Evolutionary conservation across 2,329 filamentous ascomycete genomes (phyloP).

Genomic region (Chalara sp.): DNA sequence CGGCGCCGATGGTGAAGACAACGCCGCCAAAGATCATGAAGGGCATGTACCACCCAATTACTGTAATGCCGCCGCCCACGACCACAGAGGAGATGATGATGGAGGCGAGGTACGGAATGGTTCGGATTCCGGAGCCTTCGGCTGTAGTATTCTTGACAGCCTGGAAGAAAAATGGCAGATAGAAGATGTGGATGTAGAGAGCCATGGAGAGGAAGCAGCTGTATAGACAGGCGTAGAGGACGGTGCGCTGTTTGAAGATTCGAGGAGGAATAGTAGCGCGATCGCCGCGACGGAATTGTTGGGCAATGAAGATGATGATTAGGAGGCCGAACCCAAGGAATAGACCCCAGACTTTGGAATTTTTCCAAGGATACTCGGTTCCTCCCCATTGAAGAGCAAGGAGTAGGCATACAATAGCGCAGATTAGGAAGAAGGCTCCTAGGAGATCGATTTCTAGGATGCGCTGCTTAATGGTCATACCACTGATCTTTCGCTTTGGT

Average conservation of each 20-base stretch:
- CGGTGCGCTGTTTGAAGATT: constrained; percentile 34
- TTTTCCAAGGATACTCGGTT: constrained; percentile 36
- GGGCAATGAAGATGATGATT: constrained; percentile 30
- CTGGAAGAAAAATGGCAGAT: constrained; percentile 2
- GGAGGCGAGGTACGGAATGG: constrained; percentile 37
- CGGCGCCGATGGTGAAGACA: constrained; percentile 36
- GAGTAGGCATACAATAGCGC: constrained; percentile 36
- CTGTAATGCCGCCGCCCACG: constrained; percentile 33
- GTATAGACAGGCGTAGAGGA: constrained; percentile 28
- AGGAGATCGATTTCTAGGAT: constrained; percentile 41
- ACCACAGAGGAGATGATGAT: constrained; percentile 35
- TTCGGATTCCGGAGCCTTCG: constrained; percentile 33
- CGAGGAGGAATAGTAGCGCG: constrained; percentile 43
- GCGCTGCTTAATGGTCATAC: constrained; percentile 28
- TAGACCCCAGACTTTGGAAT: constrained; percentile 36
- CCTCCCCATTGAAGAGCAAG: constrained; percentile 44
- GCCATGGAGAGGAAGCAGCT: constrained; percentile 29
- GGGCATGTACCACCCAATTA: constrained; percentile 36
- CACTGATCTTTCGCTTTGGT: constrained; percentile 25
- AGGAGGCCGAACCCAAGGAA: constrained; percentile 32
- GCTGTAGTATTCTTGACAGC: constrained; percentile 15
- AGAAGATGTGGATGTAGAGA: constrained; percentile 46
- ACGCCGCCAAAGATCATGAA: constrained; percentile 38
- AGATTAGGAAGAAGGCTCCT: constrained; percentile 40
- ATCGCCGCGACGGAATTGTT: constrained; percentile 38